Conservation (phyloP, 768 basidiomycete species). For the Auricularia auricula-judae region DNA sequence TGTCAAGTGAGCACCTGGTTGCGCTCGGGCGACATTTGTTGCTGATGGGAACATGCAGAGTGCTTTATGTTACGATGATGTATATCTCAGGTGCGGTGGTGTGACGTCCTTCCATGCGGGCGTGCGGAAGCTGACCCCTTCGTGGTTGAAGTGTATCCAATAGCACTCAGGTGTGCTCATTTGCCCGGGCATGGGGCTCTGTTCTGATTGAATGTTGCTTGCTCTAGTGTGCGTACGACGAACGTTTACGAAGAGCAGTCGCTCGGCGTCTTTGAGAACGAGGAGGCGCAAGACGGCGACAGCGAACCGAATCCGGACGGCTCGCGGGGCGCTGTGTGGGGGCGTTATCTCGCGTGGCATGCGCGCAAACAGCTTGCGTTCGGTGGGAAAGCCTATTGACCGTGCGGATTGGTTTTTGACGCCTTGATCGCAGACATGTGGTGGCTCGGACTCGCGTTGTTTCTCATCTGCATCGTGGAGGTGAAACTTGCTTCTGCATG, state of each 20-base stretch:
- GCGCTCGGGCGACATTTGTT: not conserved
- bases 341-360: conserved; percentile 70
- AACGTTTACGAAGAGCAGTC: conserved; percentile 89
- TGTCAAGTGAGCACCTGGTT: conserved; percentile 50
- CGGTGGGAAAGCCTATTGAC: conserved; percentile 35
- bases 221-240: conserved; percentile 72
- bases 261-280: conserved; percentile 59
- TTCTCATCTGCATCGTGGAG: conserved; percentile 90
- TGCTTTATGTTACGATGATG: conserved; percentile 91
- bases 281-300: conserved; percentile 40
- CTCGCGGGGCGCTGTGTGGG: conserved; percentile 54
- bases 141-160: conserved; percentile 40
- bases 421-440: conserved; percentile 62
- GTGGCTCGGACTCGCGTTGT: conserved; percentile 83
- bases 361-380: conserved; percentile 84
- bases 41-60: conserved; percentile 32
- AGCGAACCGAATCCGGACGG: conserved; percentile 34
- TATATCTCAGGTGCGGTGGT: conserved; percentile 70
- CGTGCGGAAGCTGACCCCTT: conserved; percentile 2
- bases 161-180: conserved; percentile 57
- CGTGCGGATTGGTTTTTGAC: not conserved
- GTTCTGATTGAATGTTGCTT: not conserved
- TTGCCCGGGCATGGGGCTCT: not conserved
- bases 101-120: conserved; percentile 5
- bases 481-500: conserved; percentile 26